Percentiles rank a stretch among this genome's conserved stretches.
Conservation (phyloP, 1,139 yeast species). For the Lizanozyma gosingica region DNA sequence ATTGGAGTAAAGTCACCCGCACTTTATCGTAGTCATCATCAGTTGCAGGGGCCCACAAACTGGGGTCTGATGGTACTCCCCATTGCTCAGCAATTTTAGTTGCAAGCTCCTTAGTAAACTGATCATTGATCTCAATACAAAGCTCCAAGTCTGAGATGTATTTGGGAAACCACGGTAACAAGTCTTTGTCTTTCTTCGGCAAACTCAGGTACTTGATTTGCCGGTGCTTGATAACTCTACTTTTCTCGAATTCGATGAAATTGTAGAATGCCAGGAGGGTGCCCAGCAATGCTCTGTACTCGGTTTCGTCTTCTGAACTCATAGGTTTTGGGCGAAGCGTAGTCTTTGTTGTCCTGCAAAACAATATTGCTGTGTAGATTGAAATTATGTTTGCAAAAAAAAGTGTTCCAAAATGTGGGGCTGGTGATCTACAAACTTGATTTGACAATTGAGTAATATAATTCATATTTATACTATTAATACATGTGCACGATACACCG, state of each 20-base stretch:
- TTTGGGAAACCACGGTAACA: conserved; percentile 44
- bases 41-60: conserved; percentile 38
- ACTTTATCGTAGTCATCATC: conserved; percentile 52
- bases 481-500: not conserved
- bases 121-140: conserved; percentile 41
- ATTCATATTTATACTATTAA: not conserved
- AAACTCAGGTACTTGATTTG: conserved; percentile 22
- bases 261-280: conserved; percentile 30
- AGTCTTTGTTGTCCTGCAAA: no score
- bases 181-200: conserved; percentile 26
- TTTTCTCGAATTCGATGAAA: conserved; percentile 27
- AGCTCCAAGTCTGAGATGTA: conserved; percentile 37
- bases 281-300: conserved; percentile 28
- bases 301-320: conserved; percentile 7
- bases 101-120: conserved; percentile 41
- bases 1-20: conserved; percentile 51
- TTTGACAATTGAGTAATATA: not conserved
- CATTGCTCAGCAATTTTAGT: conserved; percentile 39
- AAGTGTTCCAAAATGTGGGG: no score
- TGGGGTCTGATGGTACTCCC: conserved; percentile 38
- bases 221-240: conserved; percentile 28
- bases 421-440: no score
- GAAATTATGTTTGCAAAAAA: no score
- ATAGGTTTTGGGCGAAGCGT: no score
- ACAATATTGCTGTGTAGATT: no score